A percentile compares a stretch with the other conserved stretches of the same genome.
These are phyloP conservation scores for Dendrobium officinale DNA, from an alignment of 106 monocot species.

Conservation along the genomic window DNA sequence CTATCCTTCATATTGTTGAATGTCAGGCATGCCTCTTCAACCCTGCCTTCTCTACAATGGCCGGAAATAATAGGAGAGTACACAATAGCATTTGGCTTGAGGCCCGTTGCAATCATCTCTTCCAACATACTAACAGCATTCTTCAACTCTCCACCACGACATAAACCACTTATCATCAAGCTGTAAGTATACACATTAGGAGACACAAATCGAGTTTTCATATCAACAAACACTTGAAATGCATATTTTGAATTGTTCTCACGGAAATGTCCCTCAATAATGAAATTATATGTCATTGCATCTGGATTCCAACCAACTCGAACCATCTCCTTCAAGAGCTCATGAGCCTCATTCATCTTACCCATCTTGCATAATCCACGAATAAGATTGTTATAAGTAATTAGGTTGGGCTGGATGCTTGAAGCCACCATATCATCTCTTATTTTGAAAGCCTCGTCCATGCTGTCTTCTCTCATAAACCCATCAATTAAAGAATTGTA, in stretches of 20 bases:
- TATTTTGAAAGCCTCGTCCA: conserved; percentile 51
- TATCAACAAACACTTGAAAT: conserved; percentile 43
- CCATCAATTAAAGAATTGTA: conserved; percentile 77
- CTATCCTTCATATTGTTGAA: conserved; percentile 42
- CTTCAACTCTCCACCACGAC: conserved; percentile 21
- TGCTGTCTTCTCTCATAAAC: conserved; percentile 52
- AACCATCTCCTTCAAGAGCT: conserved; percentile 55
- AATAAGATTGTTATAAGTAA: conserved; percentile 62
- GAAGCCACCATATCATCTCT: conserved; percentile 50
- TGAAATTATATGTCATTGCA: conserved; percentile 45
- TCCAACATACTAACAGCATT: conserved; percentile 33
- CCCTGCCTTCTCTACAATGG: conserved; percentile 39
- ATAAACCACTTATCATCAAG: conserved; percentile 44
- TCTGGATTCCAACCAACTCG: conserved; percentile 41
- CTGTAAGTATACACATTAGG: conserved; percentile 55
- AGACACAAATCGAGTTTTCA: conserved; percentile 30
- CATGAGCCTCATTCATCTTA: conserved; percentile 42
- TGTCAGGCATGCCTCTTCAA: conserved; percentile 34
- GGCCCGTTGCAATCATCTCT: conserved; percentile 43
- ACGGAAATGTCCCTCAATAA: conserved; percentile 57
- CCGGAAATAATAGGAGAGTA: conserved; percentile 48
- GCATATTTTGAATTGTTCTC: conserved; percentile 21
- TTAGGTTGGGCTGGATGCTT: conserved; percentile 38
- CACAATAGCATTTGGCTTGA: conserved; percentile 44
- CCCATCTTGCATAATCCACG: conserved; percentile 54